Percentiles rank a stretch among this genome's conserved stretches.
Conservation (phyloP, 2,329 filamentous ascomycete species). For the Uncinocarpus reesii region DNA sequence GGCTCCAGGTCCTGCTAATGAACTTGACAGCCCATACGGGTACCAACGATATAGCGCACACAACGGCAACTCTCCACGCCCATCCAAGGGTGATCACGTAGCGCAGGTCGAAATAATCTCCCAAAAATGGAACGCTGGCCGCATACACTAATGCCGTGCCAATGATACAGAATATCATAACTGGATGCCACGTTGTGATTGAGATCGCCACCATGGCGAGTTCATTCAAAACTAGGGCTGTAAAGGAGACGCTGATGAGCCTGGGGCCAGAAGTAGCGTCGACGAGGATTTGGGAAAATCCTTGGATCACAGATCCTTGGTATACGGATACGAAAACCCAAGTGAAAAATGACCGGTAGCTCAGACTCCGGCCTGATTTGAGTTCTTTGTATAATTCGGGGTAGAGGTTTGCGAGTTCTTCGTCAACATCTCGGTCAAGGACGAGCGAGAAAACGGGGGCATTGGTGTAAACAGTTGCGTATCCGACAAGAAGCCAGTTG, state of each 20-base stretch:
- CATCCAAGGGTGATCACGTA: conserved; percentile 74
- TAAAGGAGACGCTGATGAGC: conserved; percentile 88
- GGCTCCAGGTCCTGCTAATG: conserved; percentile 73
- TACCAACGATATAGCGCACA: conserved; percentile 67
- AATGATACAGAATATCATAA: conserved; percentile 77
- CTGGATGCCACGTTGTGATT: conserved; percentile 90
- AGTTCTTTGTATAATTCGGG: conserved; percentile 96
- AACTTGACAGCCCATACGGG: conserved; percentile 83
- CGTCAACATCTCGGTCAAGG: conserved; percentile 89
- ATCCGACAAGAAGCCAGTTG: conserved; percentile 94
- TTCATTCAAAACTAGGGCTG: conserved; percentile 85
- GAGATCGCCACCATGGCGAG: conserved; percentile 94
- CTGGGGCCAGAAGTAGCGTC: conserved; percentile 54
- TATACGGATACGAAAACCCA: conserved; percentile 95
- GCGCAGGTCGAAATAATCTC: conserved; percentile 74
- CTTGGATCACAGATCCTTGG: conserved; percentile 90
- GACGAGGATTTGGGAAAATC: conserved; percentile 79
- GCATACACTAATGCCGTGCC: conserved; percentile 75
- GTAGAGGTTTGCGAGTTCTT: conserved; percentile 85
- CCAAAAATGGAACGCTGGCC: conserved; percentile 73
- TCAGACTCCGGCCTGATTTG: conserved; percentile 75
- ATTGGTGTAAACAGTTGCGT: conserved; percentile 93
- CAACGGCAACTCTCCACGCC: conserved; percentile 74
- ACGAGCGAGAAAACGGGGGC: conserved; percentile 86
- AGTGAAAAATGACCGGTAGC: conserved; percentile 88